Evolutionary conservation across 306 rosid species (phyloP).

Genomic region (Vigna nakashimae): DNA sequence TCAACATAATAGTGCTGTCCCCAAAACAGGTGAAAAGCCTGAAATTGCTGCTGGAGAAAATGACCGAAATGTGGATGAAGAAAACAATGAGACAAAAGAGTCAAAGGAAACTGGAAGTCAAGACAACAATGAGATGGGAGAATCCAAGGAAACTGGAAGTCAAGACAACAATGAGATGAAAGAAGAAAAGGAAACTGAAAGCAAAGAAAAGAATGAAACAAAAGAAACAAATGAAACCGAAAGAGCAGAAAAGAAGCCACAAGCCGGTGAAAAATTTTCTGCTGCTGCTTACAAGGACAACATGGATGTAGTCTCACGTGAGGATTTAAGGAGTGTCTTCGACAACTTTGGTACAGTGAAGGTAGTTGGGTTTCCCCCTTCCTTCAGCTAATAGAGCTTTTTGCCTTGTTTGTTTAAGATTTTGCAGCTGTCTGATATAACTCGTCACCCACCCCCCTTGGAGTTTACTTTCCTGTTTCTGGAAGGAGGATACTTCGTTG

Average conservation of each 20-base stretch:
- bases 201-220: slow-evolving; percentile 39
- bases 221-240: slow-evolving; percentile 48
- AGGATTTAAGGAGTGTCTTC: slow-evolving; percentile 81
- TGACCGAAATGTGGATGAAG: slow-evolving; percentile 46
- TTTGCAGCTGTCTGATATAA: slow-evolving; percentile 19
- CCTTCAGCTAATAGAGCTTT: slow-evolving; percentile 1
- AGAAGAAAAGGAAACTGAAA: slow-evolving; percentile 55
- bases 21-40: slow-evolving; percentile 44
- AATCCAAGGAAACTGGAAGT: too few species aligned
- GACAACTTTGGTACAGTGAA: slow-evolving; percentile 77
- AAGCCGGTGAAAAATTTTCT: slow-evolving; percentile 53
- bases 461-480: neutral
- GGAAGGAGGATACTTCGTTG: neutral
- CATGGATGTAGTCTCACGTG: slow-evolving; percentile 82
- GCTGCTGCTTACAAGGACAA: slow-evolving; percentile 62
- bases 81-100: slow-evolving; percentile 45
- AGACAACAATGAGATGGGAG: slow-evolving; percentile 22
- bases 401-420: neutral
- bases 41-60: slow-evolving; percentile 20
- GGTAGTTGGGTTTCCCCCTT: slow-evolving; percentile 51
- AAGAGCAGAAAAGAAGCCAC: slow-evolving; percentile 49
- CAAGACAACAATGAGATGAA: too few species aligned
- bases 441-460: neutral
- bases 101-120: slow-evolving; percentile 53
- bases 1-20: slow-evolving; percentile 36